Conservation (phyloP, 228 moss, liverwort and hornwort species). For the Sphagnum magellanicum region DNA sequence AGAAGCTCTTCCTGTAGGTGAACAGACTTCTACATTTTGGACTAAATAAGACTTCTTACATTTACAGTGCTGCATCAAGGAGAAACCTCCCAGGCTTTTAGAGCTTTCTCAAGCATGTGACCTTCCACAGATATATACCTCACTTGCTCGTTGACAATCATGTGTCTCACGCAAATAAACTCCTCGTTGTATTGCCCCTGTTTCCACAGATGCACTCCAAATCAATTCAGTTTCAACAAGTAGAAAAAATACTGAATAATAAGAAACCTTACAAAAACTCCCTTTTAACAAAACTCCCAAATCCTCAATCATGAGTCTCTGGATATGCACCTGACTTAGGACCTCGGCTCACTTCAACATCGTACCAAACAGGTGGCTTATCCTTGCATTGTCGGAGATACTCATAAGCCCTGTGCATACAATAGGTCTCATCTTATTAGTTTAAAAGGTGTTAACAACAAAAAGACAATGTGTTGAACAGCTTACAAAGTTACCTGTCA, state of each 20-base stretch:
- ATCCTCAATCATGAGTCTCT: no score
- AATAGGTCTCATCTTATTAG: neutral
- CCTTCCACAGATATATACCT: conserved; percentile 34
- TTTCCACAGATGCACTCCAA: no score
- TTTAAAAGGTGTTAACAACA: neutral
- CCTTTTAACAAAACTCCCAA: no score
- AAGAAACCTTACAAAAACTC: no score
- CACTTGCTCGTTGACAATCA: conserved; percentile 78
- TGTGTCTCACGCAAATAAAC: conserved; percentile 83
- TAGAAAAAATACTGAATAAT: no score
- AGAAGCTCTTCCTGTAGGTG: neutral
- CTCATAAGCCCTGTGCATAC: conserved; percentile 68
- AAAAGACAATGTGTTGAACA: conserved; percentile 4
- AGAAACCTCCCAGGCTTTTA: no score
- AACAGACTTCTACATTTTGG: neutral
- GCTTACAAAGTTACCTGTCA: conserved; percentile 43
- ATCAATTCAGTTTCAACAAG: no score
- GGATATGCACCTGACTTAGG: conserved; percentile 51
- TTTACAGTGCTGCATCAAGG: neutral
- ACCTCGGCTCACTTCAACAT: conserved; percentile 61
- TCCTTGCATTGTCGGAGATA: conserved; percentile 79
- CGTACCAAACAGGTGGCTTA: conserved; percentile 71
- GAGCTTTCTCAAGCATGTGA: no score
- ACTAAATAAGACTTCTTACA: neutral
- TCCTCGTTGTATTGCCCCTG: conserved; percentile 64